phyloP scores from a whole-genome alignment of 768 basidiomycete species.

The Boletellus ananas region DNA sequence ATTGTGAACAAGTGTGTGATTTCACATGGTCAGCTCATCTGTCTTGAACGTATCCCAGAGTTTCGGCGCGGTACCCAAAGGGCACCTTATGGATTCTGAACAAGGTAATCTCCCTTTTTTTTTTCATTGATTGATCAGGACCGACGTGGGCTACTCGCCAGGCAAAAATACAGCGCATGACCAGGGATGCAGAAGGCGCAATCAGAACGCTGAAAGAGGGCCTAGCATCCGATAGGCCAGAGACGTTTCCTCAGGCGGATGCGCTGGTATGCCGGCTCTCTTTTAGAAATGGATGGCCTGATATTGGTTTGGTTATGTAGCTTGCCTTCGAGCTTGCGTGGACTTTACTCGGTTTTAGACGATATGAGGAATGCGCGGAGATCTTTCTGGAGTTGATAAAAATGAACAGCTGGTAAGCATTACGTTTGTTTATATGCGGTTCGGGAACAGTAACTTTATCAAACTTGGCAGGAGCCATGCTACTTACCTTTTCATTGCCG shows the following conservation, averaged over 20 bases:
- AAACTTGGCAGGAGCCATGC: constrained; percentile 57
- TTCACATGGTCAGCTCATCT: neutral
- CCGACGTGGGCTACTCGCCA: constrained; percentile 19
- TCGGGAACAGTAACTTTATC: neutral
- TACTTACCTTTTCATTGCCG: constrained; percentile 75
- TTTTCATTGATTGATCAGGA: neutral
- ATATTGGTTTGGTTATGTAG: constrained; percentile 30
- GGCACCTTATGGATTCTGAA: constrained; percentile 76
- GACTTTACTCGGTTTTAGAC: constrained; percentile 60
- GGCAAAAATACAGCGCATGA: constrained; percentile 78
- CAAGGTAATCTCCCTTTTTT: constrained; percentile 35
- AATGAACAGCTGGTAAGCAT: constrained; percentile 62
- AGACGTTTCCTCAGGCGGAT: constrained; percentile 68
- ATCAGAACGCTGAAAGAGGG: constrained; percentile 60
- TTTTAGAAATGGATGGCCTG: neutral
- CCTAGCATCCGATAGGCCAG: constrained; percentile 45
- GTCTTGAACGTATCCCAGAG: constrained; percentile 29
- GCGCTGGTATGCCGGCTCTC: constrained; percentile 44
- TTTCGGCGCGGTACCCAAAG: constrained; percentile 55
- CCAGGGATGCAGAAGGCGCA: constrained; percentile 57
- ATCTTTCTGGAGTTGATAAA: constrained; percentile 60
- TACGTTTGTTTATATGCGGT: neutral
- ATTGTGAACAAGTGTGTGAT: constrained; percentile 60
- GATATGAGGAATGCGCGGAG: constrained; percentile 66
- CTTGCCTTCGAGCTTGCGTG: constrained; percentile 77